Conservation (phyloP, 495 filamentous ascomycete genomes). For the Astrothelium macrocarpum region DNA sequence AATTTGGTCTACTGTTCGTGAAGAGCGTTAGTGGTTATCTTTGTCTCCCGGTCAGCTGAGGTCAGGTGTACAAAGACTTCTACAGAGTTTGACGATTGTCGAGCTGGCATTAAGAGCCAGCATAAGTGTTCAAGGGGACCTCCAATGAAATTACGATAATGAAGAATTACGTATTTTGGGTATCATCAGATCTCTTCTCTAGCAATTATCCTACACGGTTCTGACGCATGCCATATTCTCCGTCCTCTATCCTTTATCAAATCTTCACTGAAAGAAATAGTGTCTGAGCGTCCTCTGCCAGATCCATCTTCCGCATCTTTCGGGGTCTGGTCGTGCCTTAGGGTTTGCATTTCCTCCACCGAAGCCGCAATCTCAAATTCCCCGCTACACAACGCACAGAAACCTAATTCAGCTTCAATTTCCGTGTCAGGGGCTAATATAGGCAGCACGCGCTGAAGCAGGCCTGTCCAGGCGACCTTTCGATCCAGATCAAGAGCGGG, state of each 20-base stretch:
- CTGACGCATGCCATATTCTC: constrained; percentile 1
- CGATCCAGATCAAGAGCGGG: constrained; percentile 75
- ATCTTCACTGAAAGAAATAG: constrained; percentile 40
- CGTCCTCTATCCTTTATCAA: constrained; percentile 36
- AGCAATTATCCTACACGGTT: constrained; percentile 5
- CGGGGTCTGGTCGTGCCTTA: constrained; percentile 23
- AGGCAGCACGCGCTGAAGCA: constrained; percentile 63
- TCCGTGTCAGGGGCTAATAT: constrained; percentile 46
- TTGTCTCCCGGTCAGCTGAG: no score
- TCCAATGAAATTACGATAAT: no score
- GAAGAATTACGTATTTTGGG: neutral
- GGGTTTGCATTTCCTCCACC: constrained; percentile 60
- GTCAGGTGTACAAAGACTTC: no score
- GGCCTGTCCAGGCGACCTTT: constrained; percentile 74
- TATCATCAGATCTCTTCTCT: neutral
- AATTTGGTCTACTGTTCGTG: no score
- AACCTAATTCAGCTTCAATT: constrained; percentile 48
- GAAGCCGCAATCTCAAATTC: constrained; percentile 73
- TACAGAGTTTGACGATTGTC: no score
- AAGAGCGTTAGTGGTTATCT: no score
- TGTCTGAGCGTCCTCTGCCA: constrained; percentile 11
- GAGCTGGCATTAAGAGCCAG: no score
- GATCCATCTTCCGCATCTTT: constrained; percentile 12
- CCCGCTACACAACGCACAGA: constrained; percentile 65
- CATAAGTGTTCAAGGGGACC: no score